phyloP scores from a whole-genome alignment of 2,329 filamentous ascomycete species.

The Capronia coronata region DNA sequence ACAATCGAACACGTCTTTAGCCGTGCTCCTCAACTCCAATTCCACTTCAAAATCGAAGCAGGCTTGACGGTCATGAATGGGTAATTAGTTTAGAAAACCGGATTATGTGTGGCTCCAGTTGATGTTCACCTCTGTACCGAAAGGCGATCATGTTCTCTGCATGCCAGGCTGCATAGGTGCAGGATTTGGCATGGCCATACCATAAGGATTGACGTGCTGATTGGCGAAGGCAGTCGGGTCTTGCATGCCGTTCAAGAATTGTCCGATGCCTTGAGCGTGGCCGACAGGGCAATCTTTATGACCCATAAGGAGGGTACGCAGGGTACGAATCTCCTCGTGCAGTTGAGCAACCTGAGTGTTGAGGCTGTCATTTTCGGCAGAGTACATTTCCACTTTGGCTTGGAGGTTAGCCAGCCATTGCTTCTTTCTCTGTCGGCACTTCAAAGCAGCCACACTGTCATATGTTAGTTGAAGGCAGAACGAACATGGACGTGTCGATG shows the following conservation, averaged over 20 bases:
- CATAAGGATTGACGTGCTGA: constrained; percentile 39
- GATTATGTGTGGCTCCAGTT: not conserved
- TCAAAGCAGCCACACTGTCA: constrained; percentile 80
- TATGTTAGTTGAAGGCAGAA: constrained; percentile 28
- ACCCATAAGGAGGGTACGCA: constrained; percentile 85
- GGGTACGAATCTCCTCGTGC: constrained; percentile 85
- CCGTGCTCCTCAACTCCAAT: not conserved
- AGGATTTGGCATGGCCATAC: constrained; percentile 38
- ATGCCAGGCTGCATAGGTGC: constrained; percentile 27
- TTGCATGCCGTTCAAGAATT: constrained; percentile 41
- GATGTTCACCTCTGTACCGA: not conserved
- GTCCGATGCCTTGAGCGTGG: constrained; percentile 62
- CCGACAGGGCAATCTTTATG: constrained; percentile 96
- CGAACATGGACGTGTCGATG: not conserved
- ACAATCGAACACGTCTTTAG: not conserved
- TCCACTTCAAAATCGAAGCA: not conserved
- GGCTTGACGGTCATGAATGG: constrained; percentile 12
- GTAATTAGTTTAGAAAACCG: constrained; percentile 4
- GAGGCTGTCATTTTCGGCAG: constrained; percentile 81
- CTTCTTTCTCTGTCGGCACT: constrained; percentile 97
- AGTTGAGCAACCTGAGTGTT: constrained; percentile 76
- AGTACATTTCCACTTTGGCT: constrained; percentile 88
- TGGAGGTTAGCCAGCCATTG: constrained; percentile 96
- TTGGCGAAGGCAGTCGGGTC: constrained; percentile 31
- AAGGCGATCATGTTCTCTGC: constrained; percentile 25